A percentile compares a stretch with the other conserved stretches of the same genome.
phyloP scores from a whole-genome alignment of 352 stramenopile genomes.

The Globisporangium spinosum region DNA sequence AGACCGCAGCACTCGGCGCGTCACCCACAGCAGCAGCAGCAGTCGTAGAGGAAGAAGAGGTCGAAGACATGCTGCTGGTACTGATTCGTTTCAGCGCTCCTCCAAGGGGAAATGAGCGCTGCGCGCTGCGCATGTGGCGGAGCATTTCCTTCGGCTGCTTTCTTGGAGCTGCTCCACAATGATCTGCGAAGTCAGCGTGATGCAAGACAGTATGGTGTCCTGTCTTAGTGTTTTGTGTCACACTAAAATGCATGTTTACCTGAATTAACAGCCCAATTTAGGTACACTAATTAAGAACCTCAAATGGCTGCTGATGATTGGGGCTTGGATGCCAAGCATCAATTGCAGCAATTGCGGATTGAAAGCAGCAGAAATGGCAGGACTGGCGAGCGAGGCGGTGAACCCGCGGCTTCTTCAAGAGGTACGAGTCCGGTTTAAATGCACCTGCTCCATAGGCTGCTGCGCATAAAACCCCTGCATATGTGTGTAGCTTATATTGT shows the following conservation, averaged over 20 bases:
- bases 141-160: conserved; percentile 16
- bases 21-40: not conserved
- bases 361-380: conserved; percentile 13
- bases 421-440: conserved; percentile 22
- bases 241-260: not conserved
- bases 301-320: not conserved
- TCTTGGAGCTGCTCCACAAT: not conserved
- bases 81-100: not conserved
- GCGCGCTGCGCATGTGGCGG: conserved; percentile 13
- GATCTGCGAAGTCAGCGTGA: not conserved
- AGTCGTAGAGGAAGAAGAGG: not conserved
- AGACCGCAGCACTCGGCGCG: conserved; percentile 60
- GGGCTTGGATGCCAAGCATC: not conserved
- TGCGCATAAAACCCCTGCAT: not conserved
- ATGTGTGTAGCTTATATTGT: not conserved
- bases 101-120: not conserved
- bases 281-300: not conserved
- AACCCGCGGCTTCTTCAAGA: conserved; percentile 64
- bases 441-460: not conserved
- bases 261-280: not conserved
- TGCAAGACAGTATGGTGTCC: not conserved
- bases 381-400: conserved; percentile 31
- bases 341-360: not conserved
- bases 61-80: not conserved
- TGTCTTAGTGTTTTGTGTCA: not conserved